Percentiles rank a stretch among this genome's conserved stretches.
These are phyloP conservation scores for Phytophthora tubulina DNA, from an alignment of 352 stramenopile species.

Conservation along the genomic window DNA sequence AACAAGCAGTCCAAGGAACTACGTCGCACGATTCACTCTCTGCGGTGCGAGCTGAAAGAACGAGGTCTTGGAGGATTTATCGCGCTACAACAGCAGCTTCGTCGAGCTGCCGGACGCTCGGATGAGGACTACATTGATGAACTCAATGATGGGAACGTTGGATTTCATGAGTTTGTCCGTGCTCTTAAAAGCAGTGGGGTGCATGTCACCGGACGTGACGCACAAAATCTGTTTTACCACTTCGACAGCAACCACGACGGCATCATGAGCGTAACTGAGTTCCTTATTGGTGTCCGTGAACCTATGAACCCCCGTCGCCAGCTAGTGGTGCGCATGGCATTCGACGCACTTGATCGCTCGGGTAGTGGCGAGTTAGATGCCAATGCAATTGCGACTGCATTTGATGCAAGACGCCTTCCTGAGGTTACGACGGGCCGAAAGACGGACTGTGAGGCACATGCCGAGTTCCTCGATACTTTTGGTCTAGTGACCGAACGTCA, in stretches of 20 bases:
- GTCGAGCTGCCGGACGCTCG: constrained; percentile 48
- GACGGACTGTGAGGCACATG: constrained; percentile 79
- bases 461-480: constrained; percentile 89
- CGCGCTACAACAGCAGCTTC: constrained; percentile 79
- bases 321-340: constrained; percentile 87
- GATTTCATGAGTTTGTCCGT: constrained; percentile 79
- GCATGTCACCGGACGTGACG: constrained; percentile 56
- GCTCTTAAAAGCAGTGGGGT: constrained; percentile 73
- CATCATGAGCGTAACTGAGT: constrained; percentile 86
- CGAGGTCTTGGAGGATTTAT: constrained; percentile 80
- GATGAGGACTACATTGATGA: constrained; percentile 54
- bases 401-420: constrained; percentile 87
- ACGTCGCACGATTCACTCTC: constrained; percentile 60
- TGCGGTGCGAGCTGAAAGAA: constrained; percentile 65
- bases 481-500: constrained; percentile 51
- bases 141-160: constrained; percentile 74
- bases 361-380: constrained; percentile 79
- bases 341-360: constrained; percentile 87
- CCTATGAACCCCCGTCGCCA: constrained; percentile 84
- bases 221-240: constrained; percentile 78
- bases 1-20: constrained; percentile 72
- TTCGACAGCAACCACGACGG: constrained; percentile 91
- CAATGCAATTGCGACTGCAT: constrained; percentile 74
- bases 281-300: constrained; percentile 83
- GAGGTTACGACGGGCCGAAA: constrained; percentile 84